phyloP scores from a whole-genome alignment of 495 filamentous ascomycete species.

The Astrothelium macrocarpum region DNA sequence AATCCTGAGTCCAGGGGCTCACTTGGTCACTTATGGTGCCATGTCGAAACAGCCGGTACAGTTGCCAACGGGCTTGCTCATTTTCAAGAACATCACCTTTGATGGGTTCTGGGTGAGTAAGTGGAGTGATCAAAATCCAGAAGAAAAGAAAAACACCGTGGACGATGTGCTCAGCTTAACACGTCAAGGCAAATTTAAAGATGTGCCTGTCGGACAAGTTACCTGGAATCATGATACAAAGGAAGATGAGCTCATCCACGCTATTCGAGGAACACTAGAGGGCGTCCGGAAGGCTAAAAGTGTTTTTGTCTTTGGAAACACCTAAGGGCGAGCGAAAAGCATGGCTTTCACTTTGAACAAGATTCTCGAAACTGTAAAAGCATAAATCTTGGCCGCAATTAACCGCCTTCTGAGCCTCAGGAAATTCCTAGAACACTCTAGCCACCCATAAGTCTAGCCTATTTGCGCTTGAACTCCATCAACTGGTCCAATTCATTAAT shows the following conservation, averaged over 20 bases:
- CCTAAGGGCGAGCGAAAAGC: conserved; percentile 22
- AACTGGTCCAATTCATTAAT: conserved; percentile 28
- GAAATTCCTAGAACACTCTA: background rate
- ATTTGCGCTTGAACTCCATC: conserved; percentile 6
- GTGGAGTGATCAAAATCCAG: conserved; percentile 71
- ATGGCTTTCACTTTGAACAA: background rate
- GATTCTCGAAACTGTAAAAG: background rate
- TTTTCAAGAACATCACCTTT: conserved; percentile 82
- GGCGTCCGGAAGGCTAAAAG: conserved; percentile 82
- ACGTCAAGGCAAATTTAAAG: conserved; percentile 65
- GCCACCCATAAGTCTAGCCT: background rate
- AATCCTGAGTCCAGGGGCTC: conserved; percentile 49
- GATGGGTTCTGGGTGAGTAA: conserved; percentile 89
- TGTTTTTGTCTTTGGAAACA: conserved; percentile 67
- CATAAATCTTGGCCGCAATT: too few species aligned
- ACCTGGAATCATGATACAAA: conserved; percentile 73
- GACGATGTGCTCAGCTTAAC: conserved; percentile 69
- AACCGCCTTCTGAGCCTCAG: too few species aligned
- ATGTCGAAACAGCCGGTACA: conserved; percentile 80
- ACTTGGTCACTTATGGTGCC: conserved; percentile 88
- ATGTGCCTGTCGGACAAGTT: conserved; percentile 68
- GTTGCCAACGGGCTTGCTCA: conserved; percentile 67
- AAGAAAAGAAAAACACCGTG: conserved; percentile 66
- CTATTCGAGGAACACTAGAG: conserved; percentile 64
- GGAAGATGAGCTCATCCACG: conserved; percentile 43